Percentiles rank a stretch among this genome's conserved stretches.
phyloP scores from a whole-genome alignment of 306 rosid genomes.

The Sechiopsis laciniata region DNA sequence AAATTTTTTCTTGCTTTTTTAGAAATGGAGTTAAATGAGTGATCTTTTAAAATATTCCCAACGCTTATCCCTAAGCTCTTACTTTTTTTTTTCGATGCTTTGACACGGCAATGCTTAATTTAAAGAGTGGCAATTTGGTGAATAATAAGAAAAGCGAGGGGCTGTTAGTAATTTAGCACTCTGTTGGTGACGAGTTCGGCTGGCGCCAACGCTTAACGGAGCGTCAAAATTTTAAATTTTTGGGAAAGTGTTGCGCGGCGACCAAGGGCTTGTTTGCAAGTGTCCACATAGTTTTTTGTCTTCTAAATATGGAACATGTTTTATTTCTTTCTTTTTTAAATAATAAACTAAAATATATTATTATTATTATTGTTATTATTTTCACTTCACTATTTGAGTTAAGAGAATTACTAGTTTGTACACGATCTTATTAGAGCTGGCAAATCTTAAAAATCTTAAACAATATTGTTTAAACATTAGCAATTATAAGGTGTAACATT shows the following conservation, averaged over 20 bases:
- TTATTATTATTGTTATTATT: too few species aligned
- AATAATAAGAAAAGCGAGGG: neutral
- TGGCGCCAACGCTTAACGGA: slow-evolving; percentile 20
- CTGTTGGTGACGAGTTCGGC: too few species aligned
- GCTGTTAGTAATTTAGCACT: neutral
- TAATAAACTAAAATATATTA: neutral
- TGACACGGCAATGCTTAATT: slow-evolving; percentile 21
- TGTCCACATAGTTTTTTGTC: neutral
- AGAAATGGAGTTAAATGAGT: slow-evolving; percentile 13
- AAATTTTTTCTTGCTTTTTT: neutral
- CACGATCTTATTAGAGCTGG: too few species aligned
- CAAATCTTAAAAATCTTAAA: too few species aligned
- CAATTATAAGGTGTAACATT: too few species aligned
- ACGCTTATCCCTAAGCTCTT: neutral
- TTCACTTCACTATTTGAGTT: too few species aligned
- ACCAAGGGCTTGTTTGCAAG: neutral
- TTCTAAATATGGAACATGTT: neutral
- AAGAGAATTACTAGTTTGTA: too few species aligned
- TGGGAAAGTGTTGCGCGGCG: slow-evolving; percentile 1
- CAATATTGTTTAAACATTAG: too few species aligned
- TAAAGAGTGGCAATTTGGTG: slow-evolving; percentile 20
- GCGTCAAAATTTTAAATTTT: slow-evolving; percentile 3
- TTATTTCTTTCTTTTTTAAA: neutral
- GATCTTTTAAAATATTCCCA: neutral
- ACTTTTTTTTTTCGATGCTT: too few species aligned